These are phyloP conservation scores for Phytophthora tubulina DNA, from an alignment of 352 stramenopile species.

Conservation along the genomic window DNA sequence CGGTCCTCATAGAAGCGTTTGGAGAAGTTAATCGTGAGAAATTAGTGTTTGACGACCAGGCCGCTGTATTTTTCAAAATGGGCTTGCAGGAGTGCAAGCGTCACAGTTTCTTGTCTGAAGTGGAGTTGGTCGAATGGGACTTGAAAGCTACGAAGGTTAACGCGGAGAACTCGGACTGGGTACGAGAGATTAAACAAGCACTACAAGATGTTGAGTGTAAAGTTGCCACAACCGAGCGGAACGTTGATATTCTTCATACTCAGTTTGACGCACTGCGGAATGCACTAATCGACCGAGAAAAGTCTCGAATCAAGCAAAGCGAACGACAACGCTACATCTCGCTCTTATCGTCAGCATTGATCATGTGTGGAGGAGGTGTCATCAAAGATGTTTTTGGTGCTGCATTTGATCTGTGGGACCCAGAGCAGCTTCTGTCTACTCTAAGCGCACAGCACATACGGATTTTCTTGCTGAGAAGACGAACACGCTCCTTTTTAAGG, in stretches of 20 bases:
- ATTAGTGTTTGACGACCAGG: constrained; percentile 42
- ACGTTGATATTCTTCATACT: constrained; percentile 5
- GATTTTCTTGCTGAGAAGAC: constrained; percentile 23
- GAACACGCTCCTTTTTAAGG: constrained; percentile 19
- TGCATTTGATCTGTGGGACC: constrained; percentile 7
- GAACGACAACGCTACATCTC: constrained; percentile 14
- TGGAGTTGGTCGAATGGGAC: constrained; percentile 39
- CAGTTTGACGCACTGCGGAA: constrained; percentile 18
- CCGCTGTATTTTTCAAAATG: constrained; percentile 48
- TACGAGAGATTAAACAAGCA: constrained; percentile 42
- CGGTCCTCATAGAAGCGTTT: constrained; percentile 33
- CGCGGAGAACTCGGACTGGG: constrained; percentile 47
- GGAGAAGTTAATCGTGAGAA: constrained; percentile 40
- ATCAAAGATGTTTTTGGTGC: constrained; percentile 12
- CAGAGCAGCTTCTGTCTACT: constrained; percentile 8
- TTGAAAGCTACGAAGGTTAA: constrained; percentile 49
- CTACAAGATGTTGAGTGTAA: constrained; percentile 24
- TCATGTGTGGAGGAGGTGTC: constrained; percentile 17
- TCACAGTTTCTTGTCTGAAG: constrained; percentile 16
- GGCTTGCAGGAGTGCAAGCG: constrained; percentile 36
- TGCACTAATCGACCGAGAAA: constrained; percentile 6
- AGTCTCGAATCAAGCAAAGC: constrained; percentile 1
- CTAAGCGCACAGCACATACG: constrained; percentile 4
- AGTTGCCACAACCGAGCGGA: not conserved
- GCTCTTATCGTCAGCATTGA: constrained; percentile 12